Base-by-base conservation (phyloP, 495 filamentous ascomycete genomes). In the Chlorociboria aeruginascens region DNA sequence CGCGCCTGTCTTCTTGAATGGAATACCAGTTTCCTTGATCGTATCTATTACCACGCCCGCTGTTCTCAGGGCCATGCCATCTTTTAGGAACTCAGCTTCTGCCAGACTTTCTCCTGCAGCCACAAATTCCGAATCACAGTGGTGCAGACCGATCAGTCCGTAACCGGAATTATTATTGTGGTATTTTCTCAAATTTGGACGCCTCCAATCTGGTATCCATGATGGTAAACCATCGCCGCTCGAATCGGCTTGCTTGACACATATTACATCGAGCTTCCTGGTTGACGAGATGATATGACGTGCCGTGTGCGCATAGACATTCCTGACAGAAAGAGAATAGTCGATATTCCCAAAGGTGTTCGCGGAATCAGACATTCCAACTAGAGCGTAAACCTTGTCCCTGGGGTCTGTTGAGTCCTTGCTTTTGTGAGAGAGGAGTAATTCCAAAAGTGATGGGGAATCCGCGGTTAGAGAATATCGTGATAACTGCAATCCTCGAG, bases 131-230 rank as follows among this genome's bases (percentile, higher is more conserved):
- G 49, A 43, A 11, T 32, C 38, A 1, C 36, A 45, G 40, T 55
- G 46, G 28, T 55, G 49, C 7, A 54, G 41, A 1, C 49, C 48
- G 8, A 54, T 43, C 0, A 58, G 17, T n/a, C 32, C 28, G 8
- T 47, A 31, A 7, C 49, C 45, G 4, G 52, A n/a, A 16, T 20
- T 28, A 7, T 25, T 3, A 6, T 29, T 39, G 20, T 25, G 20
- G 20, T 25, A 25, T 25, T 25, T 25, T 1, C 20, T 25, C 20
- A 25, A 4, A 25, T 25, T 25, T 29, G 43, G 44, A 0, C 52
- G 45, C 1, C 38, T 52, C 56, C 56, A 59, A 32, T 59, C 53
- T n/a, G 52, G 45, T 6, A 53, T 53, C 56, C 56, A 59, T 9
- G 48, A 40, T 25, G 56, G 56, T 1, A 59, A 31, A 6, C 42